Conservation (phyloP, 331 rosid genomes). For the Quercus phellos region DNA sequence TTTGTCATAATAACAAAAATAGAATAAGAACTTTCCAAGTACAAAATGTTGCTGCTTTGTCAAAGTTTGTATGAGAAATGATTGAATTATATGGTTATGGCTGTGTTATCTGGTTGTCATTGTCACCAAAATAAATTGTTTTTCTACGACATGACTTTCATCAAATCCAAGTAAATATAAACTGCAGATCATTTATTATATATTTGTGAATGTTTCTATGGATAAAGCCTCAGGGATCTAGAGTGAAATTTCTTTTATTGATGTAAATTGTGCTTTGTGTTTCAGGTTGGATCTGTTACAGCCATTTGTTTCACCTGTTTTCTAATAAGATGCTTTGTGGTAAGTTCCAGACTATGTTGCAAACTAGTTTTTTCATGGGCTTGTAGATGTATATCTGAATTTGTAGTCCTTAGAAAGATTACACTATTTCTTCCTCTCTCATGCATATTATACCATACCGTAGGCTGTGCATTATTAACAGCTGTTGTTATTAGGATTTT, state of each 20-base stretch:
- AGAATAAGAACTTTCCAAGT: neutral
- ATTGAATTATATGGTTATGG: neutral
- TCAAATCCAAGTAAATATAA: neutral
- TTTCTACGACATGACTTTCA: neutral
- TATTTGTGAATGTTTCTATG: neutral
- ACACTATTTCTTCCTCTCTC: neutral
- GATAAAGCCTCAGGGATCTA: neutral
- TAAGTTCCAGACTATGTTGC: slow-evolving; percentile 31
- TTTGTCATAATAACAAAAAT: too few species aligned
- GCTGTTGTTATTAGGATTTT: neutral
- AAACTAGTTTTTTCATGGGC: neutral
- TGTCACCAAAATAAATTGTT: neutral
- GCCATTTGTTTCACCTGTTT: slow-evolving; percentile 97
- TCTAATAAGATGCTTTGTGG: slow-evolving; percentile 89
- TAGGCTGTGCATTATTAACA: neutral
- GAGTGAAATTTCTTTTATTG: neutral
- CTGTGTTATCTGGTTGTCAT: neutral
- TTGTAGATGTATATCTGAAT: neutral
- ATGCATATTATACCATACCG: neutral
- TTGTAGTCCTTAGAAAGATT: neutral
- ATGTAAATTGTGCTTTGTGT: slow-evolving; percentile 13
- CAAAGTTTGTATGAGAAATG: neutral
- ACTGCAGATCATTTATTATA: neutral
- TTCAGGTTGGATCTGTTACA: slow-evolving; percentile 96
- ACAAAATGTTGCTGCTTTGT: neutral